Conservation (phyloP, 257 asterid genomes). For the Solanum pimpinellifolium region DNA sequence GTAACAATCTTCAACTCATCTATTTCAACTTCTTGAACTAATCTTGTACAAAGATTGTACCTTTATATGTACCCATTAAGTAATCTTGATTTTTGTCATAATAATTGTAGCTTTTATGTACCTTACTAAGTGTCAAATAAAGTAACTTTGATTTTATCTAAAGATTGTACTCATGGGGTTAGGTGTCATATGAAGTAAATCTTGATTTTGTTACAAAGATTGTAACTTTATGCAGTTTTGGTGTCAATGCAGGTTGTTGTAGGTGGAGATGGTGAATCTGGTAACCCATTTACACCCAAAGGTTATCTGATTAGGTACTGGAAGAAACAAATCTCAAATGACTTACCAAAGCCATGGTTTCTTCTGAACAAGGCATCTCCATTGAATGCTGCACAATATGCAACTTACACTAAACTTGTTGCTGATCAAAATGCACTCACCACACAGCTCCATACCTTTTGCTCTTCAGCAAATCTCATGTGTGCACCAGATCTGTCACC, state of each 20-base stretch:
- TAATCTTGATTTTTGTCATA: background rate
- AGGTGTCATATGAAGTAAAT: background rate
- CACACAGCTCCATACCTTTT: constrained; percentile 3
- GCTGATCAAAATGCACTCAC: constrained; percentile 11
- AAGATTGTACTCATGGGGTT: background rate
- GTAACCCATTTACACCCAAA: constrained; percentile 53
- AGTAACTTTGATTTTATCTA: background rate
- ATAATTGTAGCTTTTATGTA: background rate
- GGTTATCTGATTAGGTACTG: constrained; percentile 46
- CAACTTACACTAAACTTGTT: constrained; percentile 32
- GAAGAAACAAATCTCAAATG: constrained; percentile 49
- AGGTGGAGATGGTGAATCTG: constrained; percentile 11
- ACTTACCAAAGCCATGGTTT: constrained; percentile 41
- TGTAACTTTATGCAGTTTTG: background rate
- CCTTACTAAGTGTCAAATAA: background rate
- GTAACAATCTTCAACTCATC: background rate
- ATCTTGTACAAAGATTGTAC: background rate
- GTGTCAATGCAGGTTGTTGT: constrained; percentile 32
- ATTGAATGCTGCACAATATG: constrained; percentile 32
- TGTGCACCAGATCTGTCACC: constrained; percentile 12
- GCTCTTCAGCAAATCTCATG: constrained; percentile 14
- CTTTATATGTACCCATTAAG: background rate
- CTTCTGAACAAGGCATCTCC: constrained; percentile 56
- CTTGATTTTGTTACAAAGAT: background rate
- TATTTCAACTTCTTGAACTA: background rate